These are phyloP conservation scores for Ogataea philodendri DNA, from an alignment of 805 yeast genomes.

Conservation along the genomic window DNA sequence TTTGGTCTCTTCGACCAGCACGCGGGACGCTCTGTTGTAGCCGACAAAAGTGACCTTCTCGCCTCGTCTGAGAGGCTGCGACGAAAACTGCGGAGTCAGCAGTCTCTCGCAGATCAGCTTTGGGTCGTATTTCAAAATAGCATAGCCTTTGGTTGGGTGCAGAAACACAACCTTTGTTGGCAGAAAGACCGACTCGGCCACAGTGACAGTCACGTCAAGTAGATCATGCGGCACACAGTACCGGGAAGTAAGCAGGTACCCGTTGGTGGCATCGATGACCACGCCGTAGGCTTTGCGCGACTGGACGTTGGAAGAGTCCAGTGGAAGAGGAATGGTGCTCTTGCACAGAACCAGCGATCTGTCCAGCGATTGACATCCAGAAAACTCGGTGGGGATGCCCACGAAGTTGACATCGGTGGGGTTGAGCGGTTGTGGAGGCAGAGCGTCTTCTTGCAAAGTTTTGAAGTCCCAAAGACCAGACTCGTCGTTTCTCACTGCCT, in stretches of 20 bases:
- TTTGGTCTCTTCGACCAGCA: constrained; percentile 70
- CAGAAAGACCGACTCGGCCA: constrained; percentile 81
- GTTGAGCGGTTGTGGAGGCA: constrained; percentile 48
- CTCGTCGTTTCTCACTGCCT: constrained; percentile 59
- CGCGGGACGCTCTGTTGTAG: constrained; percentile 64
- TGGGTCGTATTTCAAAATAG: constrained; percentile 81
- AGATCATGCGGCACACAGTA: constrained; percentile 79
- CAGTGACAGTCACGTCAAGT: constrained; percentile 69
- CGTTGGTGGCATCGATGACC: constrained; percentile 75
- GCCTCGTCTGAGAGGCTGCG: constrained; percentile 63
- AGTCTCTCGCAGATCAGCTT: constrained; percentile 67
- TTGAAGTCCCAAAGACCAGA: constrained; percentile 58
- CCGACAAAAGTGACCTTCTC: constrained; percentile 79
- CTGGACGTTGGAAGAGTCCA: constrained; percentile 72
- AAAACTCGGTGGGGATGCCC: constrained; percentile 61
- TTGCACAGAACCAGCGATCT: constrained; percentile 72
- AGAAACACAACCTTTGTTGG: constrained; percentile 79
- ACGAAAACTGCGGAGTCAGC: constrained; percentile 60
- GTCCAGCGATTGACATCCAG: constrained; percentile 53
- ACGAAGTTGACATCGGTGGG: constrained; percentile 69
- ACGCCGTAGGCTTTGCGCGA: constrained; percentile 70
- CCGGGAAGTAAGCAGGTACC: constrained; percentile 77
- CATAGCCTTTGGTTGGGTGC: constrained; percentile 86
- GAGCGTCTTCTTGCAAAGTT: constrained; percentile 56
- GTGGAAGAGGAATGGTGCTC: constrained; percentile 59